Base-by-base conservation (phyloP, 2,329 filamentous ascomycete species). In the Xylaria sp. region DNA sequence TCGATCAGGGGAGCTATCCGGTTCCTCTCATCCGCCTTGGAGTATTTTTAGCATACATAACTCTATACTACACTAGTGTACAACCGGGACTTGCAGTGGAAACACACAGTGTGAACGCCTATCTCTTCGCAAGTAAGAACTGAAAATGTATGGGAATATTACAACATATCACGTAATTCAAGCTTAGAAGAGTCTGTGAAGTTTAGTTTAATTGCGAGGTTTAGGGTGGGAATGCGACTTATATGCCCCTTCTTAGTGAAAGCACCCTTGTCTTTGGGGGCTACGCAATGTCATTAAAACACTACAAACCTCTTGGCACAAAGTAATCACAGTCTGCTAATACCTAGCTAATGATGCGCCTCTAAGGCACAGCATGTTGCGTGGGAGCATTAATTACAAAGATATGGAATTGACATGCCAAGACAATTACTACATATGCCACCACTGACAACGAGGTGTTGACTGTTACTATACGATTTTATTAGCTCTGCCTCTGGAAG, bases 301-400 rank as follows among this genome's bases (percentile, higher is more conserved):
- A 42, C 18, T 18, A 44, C 40, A 44, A 51, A 13, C 1, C 48
- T 27, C 48, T 51, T 51, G 29, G 51, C 29, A 37, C 10, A 47
- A 18, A 27, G 9, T 27, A 48, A 32, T 48, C 21, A 21, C 10
- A 16, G 4, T 60, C 23, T 59, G 37, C 13, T 47, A 25, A 23
- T 3, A n/a, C 42, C 5, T 51, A 37, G 42, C 25, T 44, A 47
- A 47, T 47, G 10, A 32, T 32, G 59, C 32, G 4, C 48, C 13
- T 29, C 1, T 40, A 9, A 42, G 60, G 25, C 48, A 54, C 60
- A 54, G 48, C 35, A 44, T 29, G 8, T 62, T 21, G 53, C 32
- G n/a, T 42, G 12, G 29, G n/a, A 25, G 23, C 27, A 6, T 51
- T 40, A 18, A 61, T 51, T 61, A 21, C 29, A 55, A 35, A 29